Conservation (phyloP, 495 filamentous ascomycete species). For the Lasiosphaeria ovina region DNA sequence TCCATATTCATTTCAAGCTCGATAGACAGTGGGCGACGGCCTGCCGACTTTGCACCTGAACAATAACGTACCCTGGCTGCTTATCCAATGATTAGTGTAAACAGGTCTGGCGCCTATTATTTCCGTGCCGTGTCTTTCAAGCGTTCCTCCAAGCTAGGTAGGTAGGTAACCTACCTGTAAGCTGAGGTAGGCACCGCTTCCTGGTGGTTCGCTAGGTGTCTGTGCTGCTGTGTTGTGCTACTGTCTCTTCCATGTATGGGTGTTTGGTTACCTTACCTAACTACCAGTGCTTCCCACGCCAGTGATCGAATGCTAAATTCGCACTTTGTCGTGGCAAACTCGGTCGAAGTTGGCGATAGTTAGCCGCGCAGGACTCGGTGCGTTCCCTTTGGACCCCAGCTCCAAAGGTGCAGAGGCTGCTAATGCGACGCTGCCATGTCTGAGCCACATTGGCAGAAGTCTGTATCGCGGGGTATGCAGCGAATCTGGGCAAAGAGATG, state of each 20-base stretch:
- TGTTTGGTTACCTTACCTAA: too few relatives aligned
- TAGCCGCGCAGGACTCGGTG: background rate
- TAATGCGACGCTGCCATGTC: slow-evolving; percentile 19
- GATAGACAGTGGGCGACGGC: slow-evolving; percentile 3
- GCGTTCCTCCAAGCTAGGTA: too few relatives aligned
- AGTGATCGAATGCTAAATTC: too few relatives aligned
- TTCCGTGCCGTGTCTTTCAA: slow-evolving; percentile 27
- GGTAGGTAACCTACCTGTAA: too few relatives aligned
- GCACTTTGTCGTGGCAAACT: slow-evolving; percentile 14
- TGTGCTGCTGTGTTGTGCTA: background rate
- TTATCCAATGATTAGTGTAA: slow-evolving; percentile 34
- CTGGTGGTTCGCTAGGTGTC: slow-evolving; percentile 1
- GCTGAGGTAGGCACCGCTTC: slow-evolving; percentile 5
- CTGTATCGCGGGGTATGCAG: slow-evolving; percentile 29
- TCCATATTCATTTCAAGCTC: slow-evolving; percentile 15
- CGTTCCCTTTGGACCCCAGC: slow-evolving; percentile 9
- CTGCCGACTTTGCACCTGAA: background rate
- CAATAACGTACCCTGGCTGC: slow-evolving; percentile 16
- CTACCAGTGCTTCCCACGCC: too few relatives aligned
- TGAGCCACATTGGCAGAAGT: slow-evolving; percentile 21
- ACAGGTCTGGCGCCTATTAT: slow-evolving; percentile 17
- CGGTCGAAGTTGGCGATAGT: slow-evolving; percentile 16
- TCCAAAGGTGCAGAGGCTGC: slow-evolving; percentile 3
- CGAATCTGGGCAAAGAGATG: slow-evolving; percentile 14
- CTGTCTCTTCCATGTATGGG: too few relatives aligned